A percentile compares a stretch with the other conserved stretches of the same genome.
Evolutionary conservation across 2,329 filamentous ascomycete species (phyloP).

Genomic region (Dothidotthia symphoricarpi): DNA sequence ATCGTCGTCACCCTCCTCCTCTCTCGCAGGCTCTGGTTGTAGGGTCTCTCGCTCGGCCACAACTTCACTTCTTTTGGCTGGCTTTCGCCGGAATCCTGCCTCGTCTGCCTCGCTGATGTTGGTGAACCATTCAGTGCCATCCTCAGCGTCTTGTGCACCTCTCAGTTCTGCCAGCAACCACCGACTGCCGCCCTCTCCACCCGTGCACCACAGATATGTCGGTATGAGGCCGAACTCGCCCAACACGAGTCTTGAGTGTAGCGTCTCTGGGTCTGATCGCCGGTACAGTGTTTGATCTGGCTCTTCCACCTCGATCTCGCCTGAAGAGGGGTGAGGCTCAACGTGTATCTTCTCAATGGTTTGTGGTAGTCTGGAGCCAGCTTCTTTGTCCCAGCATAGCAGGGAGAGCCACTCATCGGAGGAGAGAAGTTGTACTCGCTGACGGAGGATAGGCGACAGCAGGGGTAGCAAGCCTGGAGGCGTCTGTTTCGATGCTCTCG

Average conservation of each 20-base stretch:
- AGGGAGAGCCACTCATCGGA: constrained; percentile 69
- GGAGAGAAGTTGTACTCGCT: constrained; percentile 63
- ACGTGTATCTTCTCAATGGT: constrained; percentile 62
- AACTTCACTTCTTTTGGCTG: constrained; percentile 19
- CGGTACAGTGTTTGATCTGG: constrained; percentile 61
- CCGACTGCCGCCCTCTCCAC: constrained; percentile 62
- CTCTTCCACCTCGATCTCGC: constrained; percentile 75
- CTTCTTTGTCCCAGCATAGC: constrained; percentile 64
- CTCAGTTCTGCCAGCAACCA: constrained; percentile 74
- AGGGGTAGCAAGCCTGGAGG: constrained; percentile 61
- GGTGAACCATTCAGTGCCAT: constrained; percentile 58
- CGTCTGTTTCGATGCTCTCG: constrained; percentile 58
- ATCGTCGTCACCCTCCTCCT: constrained; percentile 63
- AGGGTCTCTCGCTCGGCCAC: constrained; percentile 9
- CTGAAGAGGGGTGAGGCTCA: constrained; percentile 78
- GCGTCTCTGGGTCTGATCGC: constrained; percentile 71
- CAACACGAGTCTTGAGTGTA: constrained; percentile 66
- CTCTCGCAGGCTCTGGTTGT: constrained; percentile 15
- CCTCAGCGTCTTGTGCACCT: constrained; percentile 55
- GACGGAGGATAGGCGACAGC: constrained; percentile 62
- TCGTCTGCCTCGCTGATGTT: constrained; percentile 63
- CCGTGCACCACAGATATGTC: constrained; percentile 67
- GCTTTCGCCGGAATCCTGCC: constrained; percentile 36
- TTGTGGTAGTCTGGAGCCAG: constrained; percentile 59
- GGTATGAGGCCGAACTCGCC: constrained; percentile 62